Evolutionary conservation across 768 basidiomycete species (phyloP), one percentile per base, ranked within the genome.

Genomic region (Serendipita sp.): DNA sequence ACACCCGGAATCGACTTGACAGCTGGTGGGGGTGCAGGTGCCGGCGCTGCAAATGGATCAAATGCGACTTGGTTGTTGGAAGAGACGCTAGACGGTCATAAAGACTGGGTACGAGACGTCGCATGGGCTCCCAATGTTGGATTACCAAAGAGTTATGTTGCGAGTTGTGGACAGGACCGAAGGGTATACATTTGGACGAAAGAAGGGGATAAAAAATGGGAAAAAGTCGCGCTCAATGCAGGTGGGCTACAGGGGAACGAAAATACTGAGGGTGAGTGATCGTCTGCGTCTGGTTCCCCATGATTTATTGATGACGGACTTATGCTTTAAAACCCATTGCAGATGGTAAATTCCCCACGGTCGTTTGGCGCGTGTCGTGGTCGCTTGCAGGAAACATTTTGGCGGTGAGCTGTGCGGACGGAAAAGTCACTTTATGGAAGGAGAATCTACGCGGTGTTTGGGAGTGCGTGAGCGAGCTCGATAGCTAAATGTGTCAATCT

Each of bases 321-420:
- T 23, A 23, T 23, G 23, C 23, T 46, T 23, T 23, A 23, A n/a
- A 13, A 16, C 52, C 11, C 30, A 15, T 32, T 11, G 30, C 32
- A 4, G 77, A 82, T 15, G 89, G 89, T 28, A 92, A 88, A 73
- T 98, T 98, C 77, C 90, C 91, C 1, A 95, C 98, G 72, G 91
- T 93, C 3, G 93, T 97, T 30, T 99, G 95, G 96, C 83, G 94
- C n/a, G 92, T 97, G 38, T 91, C 89, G 51, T 99, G 96, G 96
- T 94, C 91, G 68, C 81, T 97, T 30, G 91, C 94, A 0, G 95
- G 95, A 16, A 98, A 97, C 72, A 82, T 99, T 63, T 79, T 99
- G 52, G 94, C 94, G 0, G 96, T 98, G 48, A 92, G 91, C 73
- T 95, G 92, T 74, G 94, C 93, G 8, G 96, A 99, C 72, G 95